Percentiles rank a stretch among this genome's conserved stretches.
These are phyloP conservation scores for Ilyonectria robusta DNA, from an alignment of 2,329 filamentous ascomycete species.

Conservation along the genomic window DNA sequence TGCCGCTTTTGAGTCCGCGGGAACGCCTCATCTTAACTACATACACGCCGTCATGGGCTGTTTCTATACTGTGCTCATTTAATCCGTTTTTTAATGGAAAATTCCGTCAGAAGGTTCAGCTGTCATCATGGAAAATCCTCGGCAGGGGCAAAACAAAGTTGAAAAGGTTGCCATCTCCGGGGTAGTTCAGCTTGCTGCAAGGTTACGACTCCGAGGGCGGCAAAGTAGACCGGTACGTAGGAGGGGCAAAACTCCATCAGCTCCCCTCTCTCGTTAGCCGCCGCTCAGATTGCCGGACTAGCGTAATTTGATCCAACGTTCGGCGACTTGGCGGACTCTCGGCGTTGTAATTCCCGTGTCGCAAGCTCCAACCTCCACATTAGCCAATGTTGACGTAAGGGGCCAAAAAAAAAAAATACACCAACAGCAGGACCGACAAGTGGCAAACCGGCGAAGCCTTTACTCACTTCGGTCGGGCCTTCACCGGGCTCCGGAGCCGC, in stretches of 20 bases:
- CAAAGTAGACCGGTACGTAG: not conserved
- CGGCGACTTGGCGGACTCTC: not conserved
- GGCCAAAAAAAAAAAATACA: not conserved
- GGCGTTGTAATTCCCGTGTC: not conserved
- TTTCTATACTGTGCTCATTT: not conserved
- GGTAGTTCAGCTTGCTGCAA: too few species aligned
- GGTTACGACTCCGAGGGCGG: too few species aligned
- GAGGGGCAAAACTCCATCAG: not conserved
- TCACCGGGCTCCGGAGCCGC: not conserved
- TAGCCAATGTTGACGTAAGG: not conserved
- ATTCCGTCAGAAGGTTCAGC: not conserved
- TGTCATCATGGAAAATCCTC: too few species aligned
- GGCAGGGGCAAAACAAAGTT: too few species aligned
- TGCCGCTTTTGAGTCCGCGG: not conserved
- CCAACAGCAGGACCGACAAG: not conserved
- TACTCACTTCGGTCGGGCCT: not conserved
- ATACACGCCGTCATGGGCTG: not conserved
- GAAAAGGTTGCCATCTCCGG: too few species aligned
- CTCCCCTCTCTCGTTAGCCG: not conserved
- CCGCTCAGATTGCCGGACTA: not conserved
- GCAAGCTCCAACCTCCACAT: not conserved
- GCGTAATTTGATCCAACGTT: not conserved
- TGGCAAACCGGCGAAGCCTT: not conserved
- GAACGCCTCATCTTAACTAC: not conserved
- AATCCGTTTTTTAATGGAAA: not conserved